Evolutionary conservation across 306 rosid genomes (phyloP).

Genomic region (Cicer cuneatum): DNA sequence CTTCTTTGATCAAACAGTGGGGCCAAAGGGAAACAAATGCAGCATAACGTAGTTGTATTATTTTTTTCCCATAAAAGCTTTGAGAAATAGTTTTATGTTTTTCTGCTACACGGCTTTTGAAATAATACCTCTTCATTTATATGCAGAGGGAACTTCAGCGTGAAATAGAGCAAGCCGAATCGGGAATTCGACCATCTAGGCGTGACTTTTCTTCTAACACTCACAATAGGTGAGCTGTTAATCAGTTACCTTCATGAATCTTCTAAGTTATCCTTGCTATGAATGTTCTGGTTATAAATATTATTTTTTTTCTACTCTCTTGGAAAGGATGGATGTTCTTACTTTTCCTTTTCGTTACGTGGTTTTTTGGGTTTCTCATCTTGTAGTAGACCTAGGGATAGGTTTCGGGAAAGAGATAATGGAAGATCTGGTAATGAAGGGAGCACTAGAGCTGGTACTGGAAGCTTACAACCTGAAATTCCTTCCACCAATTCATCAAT

Average conservation of each 20-base stretch:
- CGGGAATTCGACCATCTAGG: constrained; percentile 77
- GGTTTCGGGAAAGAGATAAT: constrained; percentile 91
- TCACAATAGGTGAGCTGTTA: constrained; percentile 66
- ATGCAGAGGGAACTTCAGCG: constrained; percentile 91
- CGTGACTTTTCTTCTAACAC: constrained; percentile 83
- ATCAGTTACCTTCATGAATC: neutral
- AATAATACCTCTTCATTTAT: constrained; percentile 34
- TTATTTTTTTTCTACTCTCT: neutral
- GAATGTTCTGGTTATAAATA: neutral
- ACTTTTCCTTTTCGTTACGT: neutral
- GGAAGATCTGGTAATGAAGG: constrained; percentile 84
- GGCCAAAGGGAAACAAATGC: neutral
- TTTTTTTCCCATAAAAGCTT: constrained; percentile 5
- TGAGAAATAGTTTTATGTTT: constrained; percentile 21
- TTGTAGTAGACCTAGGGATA: constrained; percentile 83
- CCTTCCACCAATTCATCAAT: constrained; percentile 61
- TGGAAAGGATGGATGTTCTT: constrained; percentile 14
- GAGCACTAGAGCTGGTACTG: constrained; percentile 58
- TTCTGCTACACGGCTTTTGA: constrained; percentile 21
- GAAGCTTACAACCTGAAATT: constrained; percentile 70
- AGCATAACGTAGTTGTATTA: neutral
- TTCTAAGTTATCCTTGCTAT: neutral
- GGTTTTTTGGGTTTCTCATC: constrained; percentile 33
- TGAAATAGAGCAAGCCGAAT: constrained; percentile 91
- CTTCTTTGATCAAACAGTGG: neutral